Evolutionary conservation across 2,329 filamentous ascomycete genomes (phyloP), one percentile per base, ranked within the genome.

Genomic region (Fusarium dimerum): DNA sequence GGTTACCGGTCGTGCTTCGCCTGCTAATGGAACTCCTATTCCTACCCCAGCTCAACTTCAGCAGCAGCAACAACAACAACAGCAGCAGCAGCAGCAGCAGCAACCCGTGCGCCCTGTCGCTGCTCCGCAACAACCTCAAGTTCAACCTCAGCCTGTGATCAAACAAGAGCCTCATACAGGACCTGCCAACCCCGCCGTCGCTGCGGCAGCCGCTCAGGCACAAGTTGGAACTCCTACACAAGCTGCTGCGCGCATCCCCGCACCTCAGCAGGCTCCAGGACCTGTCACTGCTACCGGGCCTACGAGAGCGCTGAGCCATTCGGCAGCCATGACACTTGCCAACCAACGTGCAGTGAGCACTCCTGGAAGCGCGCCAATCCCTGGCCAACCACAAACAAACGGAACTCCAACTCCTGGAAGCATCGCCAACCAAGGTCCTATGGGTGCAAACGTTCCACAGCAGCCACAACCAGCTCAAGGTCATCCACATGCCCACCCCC

Each of bases 401-500:
- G 67, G 62, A 34, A 68, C 69, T 40, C 66, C 69, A 7, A 66
- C 66, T 26, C 60, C 69, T 9, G 59, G 61, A 29, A 64, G 59
- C 39, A 57, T 65, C 57, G 62, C 67, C 59, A 67, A 68, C 58
- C 65, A 70, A 45, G 62, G 63, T 18, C 60, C 70, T 29, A 69
- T 70, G 62, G 68, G 64, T 17, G 63, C 70, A 7, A 69, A 66
- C 42, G 56, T 61, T 39, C 65, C 60, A 43, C 65, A 65, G 32
- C 67, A 64, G 32, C 64, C 62, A 32, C 66, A 59, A 50, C 65
- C 64, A 20, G 74, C 75, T 50, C 68, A 72, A 51, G 71, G 71
- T 3, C 77, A 80, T 51, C 66, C 74, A 5, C 79, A 82, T 57
- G 76, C 76, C 9, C 79, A 82, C 55, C 77, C 79, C 3, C 71